Conservation (phyloP, 768 basidiomycete genomes). For the Panaeolus papilionaceus region DNA sequence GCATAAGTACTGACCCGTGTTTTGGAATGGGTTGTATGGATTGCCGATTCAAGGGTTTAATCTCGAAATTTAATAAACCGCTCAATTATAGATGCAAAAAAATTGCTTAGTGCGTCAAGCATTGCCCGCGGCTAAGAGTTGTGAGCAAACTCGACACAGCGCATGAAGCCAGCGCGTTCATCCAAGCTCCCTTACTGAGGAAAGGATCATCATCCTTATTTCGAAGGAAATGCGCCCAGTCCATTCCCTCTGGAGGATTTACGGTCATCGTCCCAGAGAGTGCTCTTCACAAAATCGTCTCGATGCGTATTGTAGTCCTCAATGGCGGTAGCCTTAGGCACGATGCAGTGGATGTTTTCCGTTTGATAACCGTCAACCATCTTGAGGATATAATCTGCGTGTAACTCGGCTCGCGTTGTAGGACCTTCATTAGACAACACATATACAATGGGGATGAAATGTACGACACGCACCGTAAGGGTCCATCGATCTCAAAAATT, state of each 20-base stretch:
- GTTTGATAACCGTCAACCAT: constrained; percentile 41
- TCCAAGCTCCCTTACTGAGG: constrained; percentile 20
- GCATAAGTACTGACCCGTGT: too few species aligned
- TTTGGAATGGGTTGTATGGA: too few species aligned
- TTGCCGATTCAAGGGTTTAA: too few species aligned
- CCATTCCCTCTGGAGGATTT: constrained; percentile 34
- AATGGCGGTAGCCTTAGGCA: constrained; percentile 40
- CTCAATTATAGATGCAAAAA: too few species aligned
- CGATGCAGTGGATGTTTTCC: constrained; percentile 42
- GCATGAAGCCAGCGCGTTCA: not conserved
- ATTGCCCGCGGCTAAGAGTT: too few species aligned
- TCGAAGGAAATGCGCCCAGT: constrained; percentile 39
- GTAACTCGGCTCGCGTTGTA: constrained; percentile 31
- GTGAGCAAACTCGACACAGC: too few species aligned
- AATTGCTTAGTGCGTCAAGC: too few species aligned
- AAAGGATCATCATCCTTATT: constrained; percentile 31
- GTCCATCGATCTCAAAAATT: not conserved
- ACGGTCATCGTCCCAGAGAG: constrained; percentile 39
- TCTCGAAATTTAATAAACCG: too few species aligned
- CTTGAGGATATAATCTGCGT: constrained; percentile 41
- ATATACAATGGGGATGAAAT: constrained; percentile 37
- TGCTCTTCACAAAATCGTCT: constrained; percentile 39
- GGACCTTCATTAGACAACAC: too few species aligned
- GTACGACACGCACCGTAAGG: constrained; percentile 28
- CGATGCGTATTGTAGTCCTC: constrained; percentile 39